phyloP scores from a whole-genome alignment of 257 asterid genomes.

The Nicotiana paniculata region DNA sequence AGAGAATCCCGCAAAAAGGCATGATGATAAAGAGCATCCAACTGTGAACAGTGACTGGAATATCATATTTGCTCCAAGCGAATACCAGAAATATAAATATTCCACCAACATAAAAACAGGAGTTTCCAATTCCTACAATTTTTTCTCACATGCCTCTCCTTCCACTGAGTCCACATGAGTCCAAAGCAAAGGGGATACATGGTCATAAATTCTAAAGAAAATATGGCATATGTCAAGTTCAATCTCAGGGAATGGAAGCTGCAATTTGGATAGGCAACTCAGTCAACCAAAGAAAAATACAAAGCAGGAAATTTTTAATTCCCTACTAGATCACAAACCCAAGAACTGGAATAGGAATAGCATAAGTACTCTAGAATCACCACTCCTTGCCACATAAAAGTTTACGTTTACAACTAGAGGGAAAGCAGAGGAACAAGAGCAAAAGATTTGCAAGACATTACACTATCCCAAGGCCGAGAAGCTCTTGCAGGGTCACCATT shows the following conservation, averaged over 20 bases:
- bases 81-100: background rate
- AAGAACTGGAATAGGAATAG: background rate
- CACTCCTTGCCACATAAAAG: background rate
- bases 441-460: conserved; percentile 33
- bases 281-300: background rate
- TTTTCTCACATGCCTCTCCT: background rate
- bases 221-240: background rate
- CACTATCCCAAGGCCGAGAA: conserved; percentile 95
- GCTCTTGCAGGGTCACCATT: conserved; percentile 86
- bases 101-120: background rate
- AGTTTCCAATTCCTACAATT: background rate
- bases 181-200: background rate
- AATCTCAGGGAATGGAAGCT: background rate
- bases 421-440: conserved; percentile 6
- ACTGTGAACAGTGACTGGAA: background rate
- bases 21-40: background rate
- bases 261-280: background rate
- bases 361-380: background rate
- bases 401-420: background rate
- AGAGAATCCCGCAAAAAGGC: background rate
- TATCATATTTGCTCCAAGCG: background rate
- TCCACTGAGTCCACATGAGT: background rate
- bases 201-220: background rate
- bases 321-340: background rate
- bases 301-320: background rate